Conservation (phyloP, 2,329 filamentous ascomycete genomes). For the Furcasterigmium sp. region DNA sequence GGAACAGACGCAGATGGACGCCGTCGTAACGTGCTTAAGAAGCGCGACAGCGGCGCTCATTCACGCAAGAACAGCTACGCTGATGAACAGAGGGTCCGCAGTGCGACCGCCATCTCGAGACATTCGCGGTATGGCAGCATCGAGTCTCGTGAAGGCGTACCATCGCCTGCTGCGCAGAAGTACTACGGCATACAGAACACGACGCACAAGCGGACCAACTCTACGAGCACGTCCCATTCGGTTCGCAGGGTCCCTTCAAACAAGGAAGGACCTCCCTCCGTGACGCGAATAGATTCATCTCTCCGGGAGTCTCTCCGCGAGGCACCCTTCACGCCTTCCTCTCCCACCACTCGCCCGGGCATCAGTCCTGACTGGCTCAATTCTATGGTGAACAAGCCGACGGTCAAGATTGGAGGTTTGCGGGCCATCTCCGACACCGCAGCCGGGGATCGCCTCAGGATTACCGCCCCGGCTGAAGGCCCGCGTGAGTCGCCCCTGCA, state of each 20-base stretch:
- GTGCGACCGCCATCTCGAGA: constrained; percentile 59
- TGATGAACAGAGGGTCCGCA: constrained; percentile 66
- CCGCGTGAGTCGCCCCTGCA: constrained; percentile 47
- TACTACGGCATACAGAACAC: constrained; percentile 55
- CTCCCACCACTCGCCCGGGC: constrained; percentile 34
- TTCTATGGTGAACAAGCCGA: constrained; percentile 42
- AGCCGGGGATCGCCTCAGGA: constrained; percentile 48
- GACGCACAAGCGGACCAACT: constrained; percentile 56
- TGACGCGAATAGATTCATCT: too few species aligned
- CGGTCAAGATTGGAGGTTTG: constrained; percentile 55
- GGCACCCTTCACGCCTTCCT: constrained; percentile 37
- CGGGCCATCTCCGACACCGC: constrained; percentile 80
- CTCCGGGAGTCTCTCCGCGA: too few species aligned
- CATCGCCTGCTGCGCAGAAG: constrained; percentile 62
- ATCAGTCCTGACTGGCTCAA: constrained; percentile 53
- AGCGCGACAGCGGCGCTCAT: constrained; percentile 60
- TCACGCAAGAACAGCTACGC: constrained; percentile 71
- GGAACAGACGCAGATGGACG: constrained; percentile 77
- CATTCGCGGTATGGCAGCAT: constrained; percentile 77
- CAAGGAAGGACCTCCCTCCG: constrained; percentile 50
- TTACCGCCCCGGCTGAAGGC: constrained; percentile 43
- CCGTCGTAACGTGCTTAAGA: constrained; percentile 74
- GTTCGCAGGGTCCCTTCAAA: constrained; percentile 43
- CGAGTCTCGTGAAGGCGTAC: constrained; percentile 57
- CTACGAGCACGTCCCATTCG: constrained; percentile 52